Percentiles rank a stretch among this genome's conserved stretches.
phyloP scores from a whole-genome alignment of 2,329 filamentous ascomycete genomes.

The Cercospora sp. region DNA sequence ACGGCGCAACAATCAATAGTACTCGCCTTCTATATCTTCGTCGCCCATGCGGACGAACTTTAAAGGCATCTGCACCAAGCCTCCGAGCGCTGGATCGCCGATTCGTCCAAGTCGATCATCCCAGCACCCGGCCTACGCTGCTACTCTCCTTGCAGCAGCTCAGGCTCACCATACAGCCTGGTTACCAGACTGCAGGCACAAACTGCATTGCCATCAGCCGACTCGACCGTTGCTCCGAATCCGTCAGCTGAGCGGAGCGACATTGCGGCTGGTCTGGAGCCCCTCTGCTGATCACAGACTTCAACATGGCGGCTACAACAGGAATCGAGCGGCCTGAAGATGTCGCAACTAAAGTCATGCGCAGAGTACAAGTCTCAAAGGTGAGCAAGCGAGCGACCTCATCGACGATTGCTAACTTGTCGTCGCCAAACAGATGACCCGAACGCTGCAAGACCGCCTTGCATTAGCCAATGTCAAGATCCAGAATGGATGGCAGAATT shows the following conservation, averaged over 20 bases:
- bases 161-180: conserved; percentile 9
- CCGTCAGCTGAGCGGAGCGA: conserved; percentile 4
- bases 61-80: conserved; percentile 6
- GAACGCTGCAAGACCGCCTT: conserved; percentile 87
- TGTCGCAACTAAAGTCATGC: conserved; percentile 42
- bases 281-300: conserved; percentile 22
- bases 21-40: conserved; percentile 9
- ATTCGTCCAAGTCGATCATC: conserved; percentile 4
- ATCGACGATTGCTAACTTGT: conserved; percentile 29
- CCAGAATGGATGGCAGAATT: conserved; percentile 90
- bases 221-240: background rate
- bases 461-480: conserved; percentile 97
- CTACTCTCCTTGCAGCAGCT: conserved; percentile 10
- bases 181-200: background rate
- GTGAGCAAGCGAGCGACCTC: conserved; percentile 28
- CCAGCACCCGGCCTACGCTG: conserved; percentile 4
- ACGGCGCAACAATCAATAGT: conserved; percentile 1
- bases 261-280: conserved; percentile 8
- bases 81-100: conserved; percentile 4
- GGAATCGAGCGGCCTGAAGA: conserved; percentile 35
- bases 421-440: conserved; percentile 69
- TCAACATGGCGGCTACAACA: conserved; percentile 33
- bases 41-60: conserved; percentile 3
- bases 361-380: conserved; percentile 44
- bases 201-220: conserved; percentile 2